Base-by-base conservation (phyloP, 345 rosid genomes). In the Eucalyptus victrix region DNA sequence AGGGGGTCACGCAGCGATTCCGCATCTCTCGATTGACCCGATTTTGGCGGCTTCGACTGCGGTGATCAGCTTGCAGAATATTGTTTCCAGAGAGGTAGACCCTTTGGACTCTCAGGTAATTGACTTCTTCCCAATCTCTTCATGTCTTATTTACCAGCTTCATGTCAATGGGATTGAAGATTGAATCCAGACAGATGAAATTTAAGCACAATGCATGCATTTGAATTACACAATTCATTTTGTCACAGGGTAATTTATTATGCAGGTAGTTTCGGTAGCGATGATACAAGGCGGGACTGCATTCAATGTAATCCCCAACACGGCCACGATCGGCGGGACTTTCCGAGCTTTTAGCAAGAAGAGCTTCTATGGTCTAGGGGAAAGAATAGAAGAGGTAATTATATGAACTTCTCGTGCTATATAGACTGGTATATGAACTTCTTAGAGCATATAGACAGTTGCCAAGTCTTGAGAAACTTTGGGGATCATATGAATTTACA, bases 21-120 rank as follows among this genome's bases (percentile, higher is more conserved):
- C 96, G 16, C 95, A 94, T 23, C 85, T 91, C 65, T 89, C 96
- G 18, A 92, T 95, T 86, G 96, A 95, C 90, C 97, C 97, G 24
- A 92, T 95, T 65, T 87, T 95, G 93, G 96, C 96, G 0, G 94
- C 94, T 90, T 95, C 97, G 10, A 49, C 95, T 0, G 92, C 95
- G 7, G 93, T 95, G 21, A 88, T 95, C 91, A 95, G 97, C 85
- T 89, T 95, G 89, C 97, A 95, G 89, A 92, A 89, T 65, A 94
- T 95, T 81, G 94, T 95, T 89, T 93, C 96, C 10, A 92, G 96
- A 86, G 97, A 96, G 90, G 88, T 89, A 15, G 97, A 96, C 86
- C 96, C 97, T 86, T 87, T 95, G 19, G 97, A 96, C 88, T 92
- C 96, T 76, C 95, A 93, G 96, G 96, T 95, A 65, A 30, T 54